Base-by-base conservation (phyloP, 768 basidiomycete species). In the Hydnomerulius pinastri region DNA sequence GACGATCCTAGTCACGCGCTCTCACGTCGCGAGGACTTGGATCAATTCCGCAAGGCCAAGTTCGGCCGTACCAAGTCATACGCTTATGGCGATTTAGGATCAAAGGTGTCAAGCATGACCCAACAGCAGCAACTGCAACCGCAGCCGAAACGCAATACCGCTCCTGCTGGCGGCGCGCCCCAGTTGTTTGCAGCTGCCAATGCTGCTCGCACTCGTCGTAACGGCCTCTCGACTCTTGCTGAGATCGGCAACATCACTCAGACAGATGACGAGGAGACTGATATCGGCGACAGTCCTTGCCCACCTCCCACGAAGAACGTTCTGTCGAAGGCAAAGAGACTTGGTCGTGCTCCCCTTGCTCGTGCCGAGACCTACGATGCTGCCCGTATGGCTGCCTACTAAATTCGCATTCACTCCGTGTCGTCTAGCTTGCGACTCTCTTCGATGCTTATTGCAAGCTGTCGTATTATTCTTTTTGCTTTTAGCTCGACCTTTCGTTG, bases 51-150 rank as follows among this genome's bases (percentile, higher is more conserved):
- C 56, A 90, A 85, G 64, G 79, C 77, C 54, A 90, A 89, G 64
- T 93, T 94, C 65, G 86, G 88, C 27, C 86, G 94, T 48, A 91
- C 92, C 50, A 90, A 90, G 63, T 94, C 92, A 0, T 97, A 92
- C 62, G 86, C 93, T 0, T 96, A 92, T 59, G 94, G 93, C n/a
- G 93, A 97, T 37, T 72, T 76, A 20, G 70, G 72, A 56, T 69
- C 63, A 56, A 80, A 77, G 57, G 65, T 68, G 24, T 58, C 73
- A 32, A 58, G 67, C 23, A 50, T 71, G 27, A 43, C 60, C n/a
- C 62, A 66, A 33, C 77, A 72, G 55, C 75, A 68, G 48, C 69
- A 65, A 36, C 77, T 71, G 53, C 51, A 48, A 21, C 74, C 66
- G 45, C 69, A 63, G 57, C 74, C 74, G 35, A 91, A 86, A 65